phyloP scores from a whole-genome alignment of 208 protist species.

The Leishmania martiniquensis region DNA sequence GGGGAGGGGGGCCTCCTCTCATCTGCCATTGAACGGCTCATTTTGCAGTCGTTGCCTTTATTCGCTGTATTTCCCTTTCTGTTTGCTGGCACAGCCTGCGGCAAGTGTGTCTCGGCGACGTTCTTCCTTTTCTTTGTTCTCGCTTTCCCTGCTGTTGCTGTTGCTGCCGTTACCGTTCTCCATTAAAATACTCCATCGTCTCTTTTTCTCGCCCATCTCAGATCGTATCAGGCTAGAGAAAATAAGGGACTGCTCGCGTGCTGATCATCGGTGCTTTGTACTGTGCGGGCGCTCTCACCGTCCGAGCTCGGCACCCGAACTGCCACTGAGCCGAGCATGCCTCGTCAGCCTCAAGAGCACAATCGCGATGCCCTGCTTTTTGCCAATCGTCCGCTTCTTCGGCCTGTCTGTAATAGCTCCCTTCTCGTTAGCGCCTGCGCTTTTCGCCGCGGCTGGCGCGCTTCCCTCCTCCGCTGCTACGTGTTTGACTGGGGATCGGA shows the following conservation, averaged over 20 bases:
- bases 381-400: neutral
- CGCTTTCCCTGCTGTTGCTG: neutral
- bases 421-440: neutral
- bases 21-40: neutral
- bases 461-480: neutral
- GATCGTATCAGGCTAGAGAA: too few relatives aligned
- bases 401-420: neutral
- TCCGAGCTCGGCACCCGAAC: too few relatives aligned
- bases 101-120: neutral
- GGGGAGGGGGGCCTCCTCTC: neutral
- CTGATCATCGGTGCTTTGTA: too few relatives aligned
- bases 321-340: too few relatives aligned
- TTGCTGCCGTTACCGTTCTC: neutral
- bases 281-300: too few relatives aligned
- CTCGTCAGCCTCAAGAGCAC: neutral
- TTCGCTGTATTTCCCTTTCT: too few relatives aligned
- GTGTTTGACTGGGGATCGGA: neutral
- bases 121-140: constrained; percentile 14
- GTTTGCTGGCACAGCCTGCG: neutral
- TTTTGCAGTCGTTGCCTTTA: neutral
- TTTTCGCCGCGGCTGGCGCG: neutral
- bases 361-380: neutral
- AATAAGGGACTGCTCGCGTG: too few relatives aligned
- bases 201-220: neutral
- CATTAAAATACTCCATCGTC: neutral